phyloP scores from a whole-genome alignment of 352 stramenopile genomes.

The Phytophthora crassamura region DNA sequence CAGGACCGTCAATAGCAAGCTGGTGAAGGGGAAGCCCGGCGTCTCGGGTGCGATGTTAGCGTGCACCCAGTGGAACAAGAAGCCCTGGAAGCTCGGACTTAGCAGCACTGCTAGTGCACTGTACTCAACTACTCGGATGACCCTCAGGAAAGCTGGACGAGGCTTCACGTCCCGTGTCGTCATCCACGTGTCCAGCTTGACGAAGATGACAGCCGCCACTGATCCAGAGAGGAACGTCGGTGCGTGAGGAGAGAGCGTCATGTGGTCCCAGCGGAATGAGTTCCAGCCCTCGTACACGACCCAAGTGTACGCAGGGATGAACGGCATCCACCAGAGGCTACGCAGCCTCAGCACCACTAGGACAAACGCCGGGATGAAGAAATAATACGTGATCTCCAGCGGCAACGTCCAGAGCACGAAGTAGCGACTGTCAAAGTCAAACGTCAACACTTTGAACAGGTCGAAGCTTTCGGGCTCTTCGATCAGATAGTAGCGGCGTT shows the following conservation, averaged over 20 bases:
- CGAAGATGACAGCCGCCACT: constrained; percentile 39
- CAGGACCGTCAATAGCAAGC: constrained; percentile 29
- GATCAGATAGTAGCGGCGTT: constrained; percentile 32
- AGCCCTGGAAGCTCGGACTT: constrained; percentile 24
- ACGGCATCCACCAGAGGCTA: constrained; percentile 27
- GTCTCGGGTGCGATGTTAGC: constrained; percentile 11
- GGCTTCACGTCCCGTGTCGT: constrained; percentile 13
- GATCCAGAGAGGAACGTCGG: constrained; percentile 31
- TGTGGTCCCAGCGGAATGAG: constrained; percentile 27
- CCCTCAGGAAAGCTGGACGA: not conserved
- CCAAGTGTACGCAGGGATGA: constrained; percentile 29
- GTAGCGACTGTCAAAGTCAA: constrained; percentile 33
- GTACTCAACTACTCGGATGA: constrained; percentile 26
- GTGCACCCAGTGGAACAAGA: constrained; percentile 36
- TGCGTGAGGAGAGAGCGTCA: constrained; percentile 19
- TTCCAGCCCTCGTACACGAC: constrained; percentile 20
- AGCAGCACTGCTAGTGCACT: constrained; percentile 23
- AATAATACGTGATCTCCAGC: constrained; percentile 39
- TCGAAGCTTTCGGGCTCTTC: constrained; percentile 32
- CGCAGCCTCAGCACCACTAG: constrained; percentile 22
- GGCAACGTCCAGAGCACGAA: constrained; percentile 50
- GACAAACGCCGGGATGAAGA: constrained; percentile 40
- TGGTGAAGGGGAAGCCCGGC: constrained; percentile 30
- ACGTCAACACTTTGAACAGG: constrained; percentile 42
- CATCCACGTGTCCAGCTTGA: constrained; percentile 24